Percentiles rank a stretch among this genome's conserved stretches.
Conservation (phyloP, 257 asterid species). For the Petunia axillaris region DNA sequence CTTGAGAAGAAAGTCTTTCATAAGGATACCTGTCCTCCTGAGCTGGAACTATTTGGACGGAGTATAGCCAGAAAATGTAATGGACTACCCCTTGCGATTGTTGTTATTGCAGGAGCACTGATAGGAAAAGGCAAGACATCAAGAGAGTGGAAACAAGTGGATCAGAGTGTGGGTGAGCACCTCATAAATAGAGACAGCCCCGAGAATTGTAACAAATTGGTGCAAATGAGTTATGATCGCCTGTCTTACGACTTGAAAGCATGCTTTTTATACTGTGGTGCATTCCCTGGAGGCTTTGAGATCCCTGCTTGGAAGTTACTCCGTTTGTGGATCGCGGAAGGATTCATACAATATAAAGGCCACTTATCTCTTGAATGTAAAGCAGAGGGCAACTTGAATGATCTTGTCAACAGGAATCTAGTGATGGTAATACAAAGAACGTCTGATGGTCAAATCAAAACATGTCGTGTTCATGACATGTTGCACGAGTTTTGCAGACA, state of each 20-base stretch:
- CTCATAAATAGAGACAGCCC: conserved; percentile 37
- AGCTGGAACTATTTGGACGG: conserved; percentile 38
- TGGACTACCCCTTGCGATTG: conserved; percentile 59
- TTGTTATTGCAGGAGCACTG: conserved; percentile 59
- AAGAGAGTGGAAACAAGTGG: conserved; percentile 51
- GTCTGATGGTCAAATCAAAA: conserved; percentile 47
- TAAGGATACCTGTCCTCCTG: conserved; percentile 45
- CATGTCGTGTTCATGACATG: conserved; percentile 62
- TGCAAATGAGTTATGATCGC: conserved; percentile 50
- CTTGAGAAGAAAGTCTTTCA: conserved; percentile 50
- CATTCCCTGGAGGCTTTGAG: conserved; percentile 54
- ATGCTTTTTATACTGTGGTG: conserved; percentile 59
- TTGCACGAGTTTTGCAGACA: conserved; percentile 52
- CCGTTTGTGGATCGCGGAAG: conserved; percentile 62
- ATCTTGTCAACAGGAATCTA: conserved; percentile 51
- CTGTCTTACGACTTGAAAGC: conserved; percentile 54
- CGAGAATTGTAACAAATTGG: conserved; percentile 41
- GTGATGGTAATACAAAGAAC: conserved; percentile 47
- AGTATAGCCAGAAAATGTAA: conserved; percentile 49
- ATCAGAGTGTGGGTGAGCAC: conserved; percentile 45
- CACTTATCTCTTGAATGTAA: conserved; percentile 48
- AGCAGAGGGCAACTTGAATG: conserved; percentile 50
- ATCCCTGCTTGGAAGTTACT: conserved; percentile 50
- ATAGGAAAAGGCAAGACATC: conserved; percentile 40
- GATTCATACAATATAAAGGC: conserved; percentile 44